Base-by-base conservation (phyloP, 352 stramenopile genomes). In the Phytophthora rubi region DNA sequence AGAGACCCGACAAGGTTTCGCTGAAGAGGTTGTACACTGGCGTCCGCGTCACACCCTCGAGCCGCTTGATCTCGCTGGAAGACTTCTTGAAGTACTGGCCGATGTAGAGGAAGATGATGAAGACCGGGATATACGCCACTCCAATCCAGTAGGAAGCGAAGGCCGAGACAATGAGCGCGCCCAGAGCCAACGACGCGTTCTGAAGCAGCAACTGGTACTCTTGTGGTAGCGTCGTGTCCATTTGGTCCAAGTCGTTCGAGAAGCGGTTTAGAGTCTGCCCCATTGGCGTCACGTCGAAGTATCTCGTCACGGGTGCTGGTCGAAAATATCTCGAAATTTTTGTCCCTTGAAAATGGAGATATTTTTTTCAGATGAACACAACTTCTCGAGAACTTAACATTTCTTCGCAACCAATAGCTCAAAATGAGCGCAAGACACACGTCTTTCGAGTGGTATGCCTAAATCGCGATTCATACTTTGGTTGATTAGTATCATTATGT, bases 1-100 rank as follows among this genome's bases (percentile, higher is more conserved):
- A 53, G 4, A 99, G 81, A 8, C 97, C 97, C 57, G 86, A 88
- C 6, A 99, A 71, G 10, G 84, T 98, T 80, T 99, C 95, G 10
- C 81, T 83, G 47, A 99, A 89, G 42, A 98, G 82, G 8, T 88
- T 88, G 83, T 97, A 99, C 28, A 99, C 89, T 6, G 97, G 96
- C 32, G 88, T 82, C 26, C 74, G 72, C 6, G 76, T 83, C 42
- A 98, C 72, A 7, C 89, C 91, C 67, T 99, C 97, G 13, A 99
- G 80, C 5, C 96, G 85, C 81, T 99, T 98, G 13, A 99, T 69
- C 61, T 98, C 95, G 12, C 80, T 56, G 56, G 86, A 83, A 7
- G 77, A 84, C 52, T 75, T 76, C 58, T 97, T 87, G 74, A 97
- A 98, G 62, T 98, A 98, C 45, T 92, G 86, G 0, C 83, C 79